Evolutionary conservation across 1,284 basidiomycete genomes (phyloP), one percentile per base, ranked within the genome.

Genomic region (Ustilago vetiveriae): DNA sequence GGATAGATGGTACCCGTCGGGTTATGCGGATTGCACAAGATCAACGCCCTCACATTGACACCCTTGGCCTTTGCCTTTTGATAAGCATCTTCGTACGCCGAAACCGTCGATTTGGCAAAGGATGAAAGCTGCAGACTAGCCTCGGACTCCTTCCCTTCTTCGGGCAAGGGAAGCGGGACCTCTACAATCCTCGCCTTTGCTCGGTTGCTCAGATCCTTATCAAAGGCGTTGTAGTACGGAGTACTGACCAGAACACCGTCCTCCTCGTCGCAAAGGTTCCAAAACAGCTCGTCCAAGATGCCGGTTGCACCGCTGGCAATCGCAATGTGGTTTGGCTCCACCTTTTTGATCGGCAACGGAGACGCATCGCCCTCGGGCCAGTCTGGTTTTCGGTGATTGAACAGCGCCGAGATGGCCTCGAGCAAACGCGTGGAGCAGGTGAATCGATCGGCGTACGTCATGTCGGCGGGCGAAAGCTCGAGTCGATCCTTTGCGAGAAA

Each of bases 21-120:
- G 23, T 74, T 74, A 55, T 78, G 74, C 14, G 76, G 76, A 36
- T 78, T 78, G 70, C 74, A 76, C 35, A 76, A 29, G 7, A 78
- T 50, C 9, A 78, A 30, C 1, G 44, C 71, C 33, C 43, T 56
- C 14, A 63, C 53, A 0, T 27, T 48, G 24, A 62, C 64, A 0
- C 74, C 76, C 1, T 67, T 14, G 19, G 44, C 10, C 3, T 21
- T 36, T 0, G 76, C 76, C 6, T 51, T 33, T 1, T 33, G 16
- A 16, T 65, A 60, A 1, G 74, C 72, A 2, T 49, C 36, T 45
- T 72, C 66, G 38, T 78, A 76, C 6, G 56, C 53, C 5, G 40
- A 8, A 0, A 78, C 46, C 14, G 68, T 73, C 14, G 49, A 37
- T 1, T 22, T 16, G 3, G 66, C 46, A 36, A 77, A 71, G 11